Evolutionary conservation across 2,329 filamentous ascomycete genomes (phyloP), one percentile per base, ranked within the genome.

Genomic region (Geosmithia putterillii): DNA sequence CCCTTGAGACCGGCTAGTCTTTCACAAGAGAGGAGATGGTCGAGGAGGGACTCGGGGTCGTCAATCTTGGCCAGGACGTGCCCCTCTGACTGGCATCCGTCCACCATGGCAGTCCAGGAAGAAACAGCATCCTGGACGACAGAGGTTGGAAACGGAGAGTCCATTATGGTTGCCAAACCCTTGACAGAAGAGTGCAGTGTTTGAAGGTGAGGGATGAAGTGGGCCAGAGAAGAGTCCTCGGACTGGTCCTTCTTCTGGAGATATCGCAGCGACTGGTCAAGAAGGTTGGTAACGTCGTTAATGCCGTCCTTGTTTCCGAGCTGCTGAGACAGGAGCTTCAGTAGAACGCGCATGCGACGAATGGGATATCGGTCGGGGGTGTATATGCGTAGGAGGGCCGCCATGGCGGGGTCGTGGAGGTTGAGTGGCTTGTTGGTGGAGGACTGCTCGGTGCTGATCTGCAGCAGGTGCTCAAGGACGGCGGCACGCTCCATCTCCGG

Each of bases 401-500:
- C 63, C 10, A 74, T 60, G 12, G 61, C 64, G 2, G 69, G 57
- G 42, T 74, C 67, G 5, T 67, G 61, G 15, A 72, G 56, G 8
- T 61, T 62, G 20, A 66, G 54, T 3, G 58, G 60, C 22, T 58
- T 53, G 5, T 54, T 56, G 7, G 57, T 58, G 3, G 55, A 52
- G 7, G 60, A 53, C 12, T 59, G 54, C 4, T 64, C 57, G 18
- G 66, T 55, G 39, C 69, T 66, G 36, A 74, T 66, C 41, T 74
- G 65, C 38, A 83, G 57, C 23, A 79, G 64, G 51, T 82, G 73
- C 48, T 83, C 77, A 17, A 83, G 61, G 2, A 76, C 71, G 2
- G 76, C 73, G 8, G 69, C 70, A 46, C 71, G 73, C 57, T 74
- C 73, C 6, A 56, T 48, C 38, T 70, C 74, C 1, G 66, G 59